Evolutionary conservation across 495 filamentous ascomycete genomes (phyloP), one percentile per base, ranked within the genome.

Genomic region (Bacidia rubella): DNA sequence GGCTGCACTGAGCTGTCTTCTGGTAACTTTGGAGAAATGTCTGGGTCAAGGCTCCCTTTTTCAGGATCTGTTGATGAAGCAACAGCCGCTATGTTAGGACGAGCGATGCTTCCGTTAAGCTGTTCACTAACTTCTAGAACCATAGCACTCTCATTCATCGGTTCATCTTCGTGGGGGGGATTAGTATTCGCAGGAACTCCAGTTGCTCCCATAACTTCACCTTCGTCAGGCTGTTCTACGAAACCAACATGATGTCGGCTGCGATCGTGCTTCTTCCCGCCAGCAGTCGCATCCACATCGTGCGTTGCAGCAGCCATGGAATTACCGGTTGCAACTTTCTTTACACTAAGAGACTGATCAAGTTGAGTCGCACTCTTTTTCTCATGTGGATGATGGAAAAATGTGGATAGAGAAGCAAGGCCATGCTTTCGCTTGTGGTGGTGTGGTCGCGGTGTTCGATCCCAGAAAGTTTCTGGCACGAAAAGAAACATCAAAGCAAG

Each of bases 401-500:
- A 51, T 15, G 32, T 53, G 1, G 60, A 60, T 9, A 57, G 17
- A 25, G 52, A 54, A 11, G 46, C 48, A 2, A 62, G 44, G 7
- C 47, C 39, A n/a, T 53, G 39, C 48, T 50, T 58, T 25, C 41
- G 44, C 23, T 47, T 60, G 17, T 5, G 7, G n/a, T 54, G 58
- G 55, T 76, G 77, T 59, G 85, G 76, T 40, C 74, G 70, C 2
- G 90, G 90, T 2, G 82, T 82, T 20, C 92, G 76, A 61, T 96
- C 89, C 92, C 92, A 96, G 60, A 95, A 95, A 0, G 90, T 95
- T 67, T 98, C 92, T 0, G 92, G 92, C 4, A 94, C 85, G 59
- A 95, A 95, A 52, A 98, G 72, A 59, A 95, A 95, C 1, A 96
- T 70, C 1, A 93, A 66, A 9, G 75, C 60, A 40, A 84, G 74